phyloP scores from a whole-genome alignment of 139 green algal species.

The Closterium sp. region DNA sequence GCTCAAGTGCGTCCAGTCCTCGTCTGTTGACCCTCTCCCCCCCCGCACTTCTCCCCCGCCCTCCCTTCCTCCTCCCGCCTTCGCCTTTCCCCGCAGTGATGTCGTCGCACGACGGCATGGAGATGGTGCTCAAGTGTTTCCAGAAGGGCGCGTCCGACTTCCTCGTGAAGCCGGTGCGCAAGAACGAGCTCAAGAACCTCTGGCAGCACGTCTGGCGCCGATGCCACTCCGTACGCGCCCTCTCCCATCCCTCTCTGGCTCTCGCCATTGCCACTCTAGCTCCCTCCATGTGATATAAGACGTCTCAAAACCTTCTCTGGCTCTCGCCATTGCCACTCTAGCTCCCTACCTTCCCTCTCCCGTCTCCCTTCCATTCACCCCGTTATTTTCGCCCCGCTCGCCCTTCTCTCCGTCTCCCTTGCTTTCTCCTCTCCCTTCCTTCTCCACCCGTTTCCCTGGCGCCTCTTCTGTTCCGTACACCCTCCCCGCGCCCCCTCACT shows the following conservation, averaged over 20 bases:
- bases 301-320: no score
- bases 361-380: not conserved
- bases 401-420: not conserved
- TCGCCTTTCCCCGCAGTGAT: slow-evolving; percentile 31
- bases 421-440: not conserved
- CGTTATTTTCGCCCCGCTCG: not conserved
- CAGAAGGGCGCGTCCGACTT: slow-evolving; percentile 81
- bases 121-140: slow-evolving; percentile 60
- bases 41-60: no score
- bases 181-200: slow-evolving; percentile 80
- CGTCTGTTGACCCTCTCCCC: not conserved
- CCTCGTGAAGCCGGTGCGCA: slow-evolving; percentile 78
- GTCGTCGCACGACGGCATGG: slow-evolving; percentile 50
- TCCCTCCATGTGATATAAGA: not conserved
- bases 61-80: no score
- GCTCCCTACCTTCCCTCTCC: not conserved
- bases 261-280: not conserved
- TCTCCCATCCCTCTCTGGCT: not conserved
- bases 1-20: not conserved
- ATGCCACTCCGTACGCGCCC: slow-evolving; percentile 39
- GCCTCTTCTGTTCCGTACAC: not conserved
- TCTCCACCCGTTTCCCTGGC: not conserved
- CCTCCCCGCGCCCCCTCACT: not conserved
- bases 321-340: not conserved
- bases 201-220: slow-evolving; percentile 78